Conservation (phyloP, 176 grass and related monocot species). For the Miscanthus lutarioriparius region DNA sequence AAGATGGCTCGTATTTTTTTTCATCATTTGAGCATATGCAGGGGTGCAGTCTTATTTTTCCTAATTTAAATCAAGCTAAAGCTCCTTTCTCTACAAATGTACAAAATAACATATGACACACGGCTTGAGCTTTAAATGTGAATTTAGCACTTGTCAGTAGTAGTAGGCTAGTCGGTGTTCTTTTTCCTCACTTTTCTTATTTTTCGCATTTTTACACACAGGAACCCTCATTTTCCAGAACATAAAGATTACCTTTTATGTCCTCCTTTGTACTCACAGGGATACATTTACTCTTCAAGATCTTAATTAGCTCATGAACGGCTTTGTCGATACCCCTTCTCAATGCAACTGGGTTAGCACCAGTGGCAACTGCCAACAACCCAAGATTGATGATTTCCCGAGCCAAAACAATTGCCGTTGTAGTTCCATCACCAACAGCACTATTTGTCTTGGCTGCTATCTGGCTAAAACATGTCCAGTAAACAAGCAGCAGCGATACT, state of each 20-base stretch:
- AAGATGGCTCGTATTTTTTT: background rate
- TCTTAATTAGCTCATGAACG: slow-evolving; percentile 61
- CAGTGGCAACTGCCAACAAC: slow-evolving; percentile 67
- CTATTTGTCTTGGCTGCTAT: slow-evolving; percentile 85
- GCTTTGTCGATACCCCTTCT: slow-evolving; percentile 88
- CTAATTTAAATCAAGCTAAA: background rate
- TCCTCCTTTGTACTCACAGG: slow-evolving; percentile 71
- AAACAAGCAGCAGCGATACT: slow-evolving; percentile 15
- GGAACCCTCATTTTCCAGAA: slow-evolving; percentile 3
- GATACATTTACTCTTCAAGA: slow-evolving; percentile 70
- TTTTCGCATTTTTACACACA: background rate
- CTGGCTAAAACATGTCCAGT: slow-evolving; percentile 41
- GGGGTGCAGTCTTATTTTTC: background rate
- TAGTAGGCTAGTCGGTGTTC: background rate
- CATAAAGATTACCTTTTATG: slow-evolving; percentile 70
- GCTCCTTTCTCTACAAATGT: background rate
- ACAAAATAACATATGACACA: background rate
- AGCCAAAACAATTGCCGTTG: slow-evolving; percentile 88
- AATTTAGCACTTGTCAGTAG: background rate
- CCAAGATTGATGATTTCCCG: slow-evolving; percentile 90
- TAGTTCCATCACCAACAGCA: slow-evolving; percentile 81
- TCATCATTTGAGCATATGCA: background rate
- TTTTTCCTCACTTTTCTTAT: background rate
- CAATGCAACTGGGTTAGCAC: slow-evolving; percentile 85
- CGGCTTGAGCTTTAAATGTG: background rate